Percentiles rank a stretch among this genome's conserved stretches.
These are phyloP conservation scores for Trametes villosa DNA, from an alignment of 768 basidiomycete species.

Conservation along the genomic window DNA sequence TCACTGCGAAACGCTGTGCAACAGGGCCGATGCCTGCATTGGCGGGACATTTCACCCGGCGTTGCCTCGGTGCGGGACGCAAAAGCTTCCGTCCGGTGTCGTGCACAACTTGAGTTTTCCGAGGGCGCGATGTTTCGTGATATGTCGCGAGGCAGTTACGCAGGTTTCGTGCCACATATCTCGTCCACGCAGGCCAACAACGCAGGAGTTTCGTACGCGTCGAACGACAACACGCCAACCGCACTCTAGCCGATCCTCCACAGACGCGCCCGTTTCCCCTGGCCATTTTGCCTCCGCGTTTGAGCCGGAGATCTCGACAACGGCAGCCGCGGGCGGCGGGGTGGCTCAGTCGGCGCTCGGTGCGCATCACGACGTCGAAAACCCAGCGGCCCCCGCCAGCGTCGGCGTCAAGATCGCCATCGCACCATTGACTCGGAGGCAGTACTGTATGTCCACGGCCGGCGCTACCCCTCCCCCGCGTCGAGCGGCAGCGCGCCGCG, in stretches of 20 bases:
- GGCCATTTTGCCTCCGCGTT: not conserved
- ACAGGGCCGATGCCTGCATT: not conserved
- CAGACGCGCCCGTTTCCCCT: not conserved
- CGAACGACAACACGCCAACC: too few relatives aligned
- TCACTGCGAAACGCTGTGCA: not conserved
- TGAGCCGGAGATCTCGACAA: constrained; percentile 1
- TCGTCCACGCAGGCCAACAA: not conserved
- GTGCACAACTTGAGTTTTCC: too few relatives aligned
- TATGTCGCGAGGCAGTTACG: too few relatives aligned
- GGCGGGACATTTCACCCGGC: not conserved
- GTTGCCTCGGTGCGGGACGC: not conserved
- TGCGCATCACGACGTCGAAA: constrained; percentile 3
- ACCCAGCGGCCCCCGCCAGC: constrained; percentile 13
- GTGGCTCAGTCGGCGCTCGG: not conserved
- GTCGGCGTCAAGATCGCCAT: constrained; percentile 15
- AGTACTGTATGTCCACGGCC: constrained; percentile 2
- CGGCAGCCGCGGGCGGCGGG: not conserved
- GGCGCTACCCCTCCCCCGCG: not conserved
- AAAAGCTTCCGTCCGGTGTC: not conserved
- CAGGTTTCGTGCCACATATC: not conserved
- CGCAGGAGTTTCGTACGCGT: not conserved
- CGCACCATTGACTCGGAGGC: constrained; percentile 9
- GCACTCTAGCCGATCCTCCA: too few relatives aligned
- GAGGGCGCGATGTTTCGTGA: too few relatives aligned
- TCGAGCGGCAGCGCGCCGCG: too few relatives aligned